These are phyloP conservation scores for Inonotus hispidus DNA, from an alignment of 1,284 basidiomycete genomes.

Conservation along the genomic window DNA sequence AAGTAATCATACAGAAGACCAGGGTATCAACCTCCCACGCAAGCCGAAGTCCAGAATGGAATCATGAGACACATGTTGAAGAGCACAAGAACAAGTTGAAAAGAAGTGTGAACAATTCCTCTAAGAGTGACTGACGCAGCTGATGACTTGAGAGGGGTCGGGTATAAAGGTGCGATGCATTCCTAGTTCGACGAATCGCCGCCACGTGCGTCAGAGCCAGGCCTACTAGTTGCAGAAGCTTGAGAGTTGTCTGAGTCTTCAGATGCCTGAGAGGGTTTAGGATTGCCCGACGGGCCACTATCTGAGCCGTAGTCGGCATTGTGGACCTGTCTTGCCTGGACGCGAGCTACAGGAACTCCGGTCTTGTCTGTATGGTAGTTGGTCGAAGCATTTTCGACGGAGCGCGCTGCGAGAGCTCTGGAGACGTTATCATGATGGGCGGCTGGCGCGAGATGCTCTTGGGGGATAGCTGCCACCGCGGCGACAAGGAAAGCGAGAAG, in stretches of 20 bases:
- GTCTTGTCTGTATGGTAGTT: neutral
- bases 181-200: neutral
- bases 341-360: neutral
- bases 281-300: conserved; percentile 11
- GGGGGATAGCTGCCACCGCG: conserved; percentile 5
- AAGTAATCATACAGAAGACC: neutral
- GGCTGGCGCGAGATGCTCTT: neutral
- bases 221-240: neutral
- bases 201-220: neutral
- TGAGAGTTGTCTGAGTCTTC: neutral
- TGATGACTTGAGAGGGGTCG: neutral
- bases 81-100: neutral
- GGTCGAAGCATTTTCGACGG: neutral
- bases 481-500: conserved; percentile 1
- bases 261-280: neutral
- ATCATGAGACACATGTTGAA: neutral
- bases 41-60: neutral
- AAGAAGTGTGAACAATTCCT: neutral
- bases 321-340: conserved; percentile 7
- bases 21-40: neutral
- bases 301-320: conserved; percentile 15
- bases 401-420: neutral
- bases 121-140: neutral
- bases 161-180: neutral
- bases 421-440: neutral